Conservation (phyloP, 2,329 filamentous ascomycete species). For the Xylaria sp. region DNA sequence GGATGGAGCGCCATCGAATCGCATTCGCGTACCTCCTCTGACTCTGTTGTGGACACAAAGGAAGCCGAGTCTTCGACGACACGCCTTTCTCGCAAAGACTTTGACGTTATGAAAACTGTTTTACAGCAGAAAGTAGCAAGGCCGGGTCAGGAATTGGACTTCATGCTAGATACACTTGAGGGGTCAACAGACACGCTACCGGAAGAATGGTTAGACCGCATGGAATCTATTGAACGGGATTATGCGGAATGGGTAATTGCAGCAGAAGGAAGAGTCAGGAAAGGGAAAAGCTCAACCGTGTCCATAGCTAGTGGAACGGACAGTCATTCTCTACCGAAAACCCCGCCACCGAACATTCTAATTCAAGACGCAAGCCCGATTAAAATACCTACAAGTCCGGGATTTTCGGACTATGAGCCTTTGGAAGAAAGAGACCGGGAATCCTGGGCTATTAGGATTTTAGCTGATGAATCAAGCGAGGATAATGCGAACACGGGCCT, state of each 20-base stretch:
- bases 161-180: slow-evolving; percentile 85
- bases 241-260: slow-evolving; percentile 82
- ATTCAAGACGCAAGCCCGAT: slow-evolving; percentile 37
- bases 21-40: slow-evolving; percentile 23
- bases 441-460: slow-evolving; percentile 28
- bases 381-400: slow-evolving; percentile 19
- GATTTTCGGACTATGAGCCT: slow-evolving; percentile 19
- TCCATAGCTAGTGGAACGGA: slow-evolving; percentile 6
- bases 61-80: slow-evolving; percentile 28
- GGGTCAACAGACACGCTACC: slow-evolving; percentile 84
- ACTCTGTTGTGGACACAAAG: slow-evolving; percentile 5
- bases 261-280: slow-evolving; percentile 75
- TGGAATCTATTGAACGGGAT: slow-evolving; percentile 78
- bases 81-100: slow-evolving; percentile 51
- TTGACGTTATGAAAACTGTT: slow-evolving; percentile 63
- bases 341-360: slow-evolving; percentile 37
- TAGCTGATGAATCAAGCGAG: slow-evolving; percentile 29
- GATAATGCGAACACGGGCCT: slow-evolving; percentile 9
- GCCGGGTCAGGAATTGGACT: slow-evolving; percentile 77
- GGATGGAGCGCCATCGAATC: slow-evolving; percentile 68
- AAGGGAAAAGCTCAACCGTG: slow-evolving; percentile 60
- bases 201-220: slow-evolving; percentile 82
- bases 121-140: slow-evolving; percentile 72
- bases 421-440: slow-evolving; percentile 19
- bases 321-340: slow-evolving; percentile 25